Conservation (phyloP, 2,329 filamentous ascomycete genomes). For the Emmonsiellopsis sp. region DNA sequence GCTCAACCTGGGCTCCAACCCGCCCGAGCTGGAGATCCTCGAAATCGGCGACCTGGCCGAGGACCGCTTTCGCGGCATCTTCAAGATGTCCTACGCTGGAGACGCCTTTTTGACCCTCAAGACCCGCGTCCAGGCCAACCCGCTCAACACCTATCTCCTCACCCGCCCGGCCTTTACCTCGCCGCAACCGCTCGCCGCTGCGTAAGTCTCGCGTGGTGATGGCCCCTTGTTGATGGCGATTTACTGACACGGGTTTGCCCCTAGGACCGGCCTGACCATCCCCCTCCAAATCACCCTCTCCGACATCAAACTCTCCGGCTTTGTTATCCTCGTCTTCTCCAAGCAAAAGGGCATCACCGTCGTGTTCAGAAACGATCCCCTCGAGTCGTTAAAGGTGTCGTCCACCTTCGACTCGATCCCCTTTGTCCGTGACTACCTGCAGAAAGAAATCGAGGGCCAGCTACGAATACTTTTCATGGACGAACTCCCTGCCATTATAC, state of each 20-base stretch:
- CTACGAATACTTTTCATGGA: constrained; percentile 94
- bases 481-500: constrained; percentile 91
- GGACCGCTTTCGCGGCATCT: constrained; percentile 93
- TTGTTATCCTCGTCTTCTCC: constrained; percentile 96
- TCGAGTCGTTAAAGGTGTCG: constrained; percentile 95
- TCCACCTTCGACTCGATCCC: constrained; percentile 99
- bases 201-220: constrained; percentile 30
- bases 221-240: too few species aligned
- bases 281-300: constrained; percentile 95
- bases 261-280: constrained; percentile 75
- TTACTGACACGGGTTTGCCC: neutral
- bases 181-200: constrained; percentile 80
- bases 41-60: constrained; percentile 97
- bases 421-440: constrained; percentile 93
- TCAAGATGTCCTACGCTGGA: constrained; percentile 97
- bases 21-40: constrained; percentile 89
- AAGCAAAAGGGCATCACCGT: constrained; percentile 94
- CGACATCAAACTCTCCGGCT: constrained; percentile 89
- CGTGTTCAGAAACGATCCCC: constrained; percentile 94
- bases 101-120: constrained; percentile 93
- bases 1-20: constrained; percentile 88
- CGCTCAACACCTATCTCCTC: constrained; percentile 87
- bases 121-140: constrained; percentile 95
- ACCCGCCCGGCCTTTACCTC: constrained; percentile 90
- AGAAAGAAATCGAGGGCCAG: constrained; percentile 91